These are phyloP conservation scores for Debaryomycetaceae sp. DNA, from an alignment of 1,139 yeast species.

Conservation along the genomic window DNA sequence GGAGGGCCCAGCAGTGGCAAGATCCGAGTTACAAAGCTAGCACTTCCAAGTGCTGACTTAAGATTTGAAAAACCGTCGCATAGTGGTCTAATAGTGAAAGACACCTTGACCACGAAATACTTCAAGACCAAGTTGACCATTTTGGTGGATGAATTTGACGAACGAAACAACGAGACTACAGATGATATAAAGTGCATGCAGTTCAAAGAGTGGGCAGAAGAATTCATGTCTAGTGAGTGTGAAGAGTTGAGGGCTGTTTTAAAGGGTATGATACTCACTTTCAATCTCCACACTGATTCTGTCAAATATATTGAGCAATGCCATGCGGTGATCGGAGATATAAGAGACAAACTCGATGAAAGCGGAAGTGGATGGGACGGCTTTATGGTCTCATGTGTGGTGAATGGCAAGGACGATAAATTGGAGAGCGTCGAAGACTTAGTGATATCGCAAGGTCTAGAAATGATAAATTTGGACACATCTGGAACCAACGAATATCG, in stretches of 20 bases:
- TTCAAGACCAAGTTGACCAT: constrained; percentile 26
- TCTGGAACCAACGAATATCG: constrained; percentile 23
- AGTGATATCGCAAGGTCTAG: constrained; percentile 27
- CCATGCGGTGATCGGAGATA: constrained; percentile 12
- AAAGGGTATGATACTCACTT: constrained; percentile 37
- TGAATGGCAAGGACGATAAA: constrained; percentile 5
- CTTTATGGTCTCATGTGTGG: constrained; percentile 26
- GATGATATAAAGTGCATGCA: constrained; percentile 9
- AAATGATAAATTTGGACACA: constrained; percentile 23
- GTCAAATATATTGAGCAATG: constrained; percentile 12
- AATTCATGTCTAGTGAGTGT: constrained; percentile 28
- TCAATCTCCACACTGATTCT: constrained; percentile 19
- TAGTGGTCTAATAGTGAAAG: constrained; percentile 34
- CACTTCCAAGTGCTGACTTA: constrained; percentile 12
- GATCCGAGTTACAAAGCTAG: constrained; percentile 21
- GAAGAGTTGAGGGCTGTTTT: constrained; percentile 36
- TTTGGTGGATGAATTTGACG: constrained; percentile 37
- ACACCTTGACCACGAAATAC: constrained; percentile 30
- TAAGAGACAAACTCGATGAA: constrained; percentile 13
- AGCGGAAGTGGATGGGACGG: constrained; percentile 16
- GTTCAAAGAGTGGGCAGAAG: constrained; percentile 26
- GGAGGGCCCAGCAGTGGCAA: constrained; percentile 41
- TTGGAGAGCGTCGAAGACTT: constrained; percentile 28
- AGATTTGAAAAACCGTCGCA: constrained; percentile 20
- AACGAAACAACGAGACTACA: constrained; percentile 6